Evolutionary conservation across 768 basidiomycete genomes (phyloP).

Genomic region (Lactarius deliciosus): DNA sequence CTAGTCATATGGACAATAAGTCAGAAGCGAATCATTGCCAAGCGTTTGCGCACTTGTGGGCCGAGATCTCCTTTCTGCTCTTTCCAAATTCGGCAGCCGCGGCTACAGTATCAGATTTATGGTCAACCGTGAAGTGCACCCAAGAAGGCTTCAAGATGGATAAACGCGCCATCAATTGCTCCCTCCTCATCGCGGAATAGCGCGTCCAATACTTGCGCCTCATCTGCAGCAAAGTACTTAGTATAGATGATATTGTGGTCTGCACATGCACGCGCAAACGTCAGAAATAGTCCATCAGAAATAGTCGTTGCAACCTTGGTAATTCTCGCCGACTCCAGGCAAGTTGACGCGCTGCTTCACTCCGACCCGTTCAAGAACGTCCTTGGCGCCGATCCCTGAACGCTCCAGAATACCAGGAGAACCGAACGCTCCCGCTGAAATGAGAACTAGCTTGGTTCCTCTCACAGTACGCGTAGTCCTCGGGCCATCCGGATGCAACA

Average conservation of each 20-base stretch:
- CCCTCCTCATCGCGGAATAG: slow-evolving; percentile 22
- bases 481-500: slow-evolving; percentile 29
- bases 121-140: not conserved
- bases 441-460: slow-evolving; percentile 40
- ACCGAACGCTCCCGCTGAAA: slow-evolving; percentile 42
- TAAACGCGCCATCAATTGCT: slow-evolving; percentile 31
- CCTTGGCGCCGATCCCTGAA: slow-evolving; percentile 43
- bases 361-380: slow-evolving; percentile 34
- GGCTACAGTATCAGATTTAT: slow-evolving; percentile 30
- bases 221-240: slow-evolving; percentile 23
- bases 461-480: slow-evolving; percentile 26
- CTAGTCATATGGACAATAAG: slow-evolving; percentile 14
- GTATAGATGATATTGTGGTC: slow-evolving; percentile 26
- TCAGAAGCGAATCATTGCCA: not conserved
- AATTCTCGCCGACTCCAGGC: slow-evolving; percentile 40
- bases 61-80: slow-evolving; percentile 45
- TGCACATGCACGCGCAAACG: slow-evolving; percentile 8
- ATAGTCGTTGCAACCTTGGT: slow-evolving; percentile 31
- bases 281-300: too few species aligned
- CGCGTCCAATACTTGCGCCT: slow-evolving; percentile 28
- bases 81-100: slow-evolving; percentile 38
- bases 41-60: slow-evolving; percentile 52
- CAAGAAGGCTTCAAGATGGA: not conserved
- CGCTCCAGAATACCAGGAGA: slow-evolving; percentile 48
- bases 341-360: slow-evolving; percentile 39